Base-by-base conservation (phyloP, 1,139 yeast species). In the Pichia sp. region DNA sequence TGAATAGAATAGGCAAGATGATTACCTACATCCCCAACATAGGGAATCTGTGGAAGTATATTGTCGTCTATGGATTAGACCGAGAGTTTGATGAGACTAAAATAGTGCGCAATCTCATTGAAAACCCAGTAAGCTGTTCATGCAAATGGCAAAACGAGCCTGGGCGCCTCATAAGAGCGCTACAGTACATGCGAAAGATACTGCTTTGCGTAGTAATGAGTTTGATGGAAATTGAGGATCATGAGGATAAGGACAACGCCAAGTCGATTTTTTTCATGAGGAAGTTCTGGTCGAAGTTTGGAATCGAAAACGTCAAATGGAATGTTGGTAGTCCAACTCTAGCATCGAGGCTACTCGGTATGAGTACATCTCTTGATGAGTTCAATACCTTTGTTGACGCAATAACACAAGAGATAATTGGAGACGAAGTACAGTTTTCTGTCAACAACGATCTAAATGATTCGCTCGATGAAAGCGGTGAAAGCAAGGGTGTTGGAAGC, bases 321-420 rank as follows among this genome's bases (percentile, higher is more conserved):
- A 23, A 39, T 18, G 16, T 34, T 22, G 23, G 30, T 18, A 50
- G 43, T 36, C 28, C 54, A 9, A 39, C 51, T 10, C 39, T 54
- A 12, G 45, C 58, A 0, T 60, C 64, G 1, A 55, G 58, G 34
- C 19, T 62, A 13, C 50, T 56, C 13, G 41, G 58, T 2, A 46
- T 58, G 4, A 48, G 55, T 31, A 60, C 55, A 23, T 44, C 22
- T 39, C 22, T 54, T 45, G 47, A 57, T 47, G 44, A 49, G 36
- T 37, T 52, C 46, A 30, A 31, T 28, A 8, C n/a, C 31, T n/a
- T 49, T 55, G 21, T 54, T 47, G n/a, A 37, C 26, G 41, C 36
- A 40, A 25, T 57, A 44, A 13, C 44, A 34, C 21, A 23, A 4
- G 56, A 56, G 31, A 22, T 55, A 16, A 16, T 45, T 7, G 48